Percentiles rank a stretch among this genome's conserved stretches.
Conservation (phyloP, 495 filamentous ascomycete species). For the Penicillium alfredii region DNA sequence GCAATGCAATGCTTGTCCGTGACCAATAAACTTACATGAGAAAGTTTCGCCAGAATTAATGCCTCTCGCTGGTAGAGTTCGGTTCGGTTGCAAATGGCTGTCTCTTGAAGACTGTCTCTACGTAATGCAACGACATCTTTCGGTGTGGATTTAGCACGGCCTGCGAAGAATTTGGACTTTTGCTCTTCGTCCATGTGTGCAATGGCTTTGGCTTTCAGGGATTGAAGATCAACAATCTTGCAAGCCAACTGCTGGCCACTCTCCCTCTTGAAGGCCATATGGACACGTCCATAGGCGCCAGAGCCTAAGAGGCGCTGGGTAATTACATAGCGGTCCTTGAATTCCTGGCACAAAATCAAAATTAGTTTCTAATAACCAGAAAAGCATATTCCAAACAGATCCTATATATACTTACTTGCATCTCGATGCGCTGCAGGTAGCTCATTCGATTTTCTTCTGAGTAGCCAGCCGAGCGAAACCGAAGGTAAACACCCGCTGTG, state of each 20-base stretch:
- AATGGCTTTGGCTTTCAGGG: constrained; percentile 3
- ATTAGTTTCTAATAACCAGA: background rate
- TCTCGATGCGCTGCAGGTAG: constrained; percentile 20
- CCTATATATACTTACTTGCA: constrained; percentile 19
- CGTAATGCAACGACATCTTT: constrained; percentile 2
- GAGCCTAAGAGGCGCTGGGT: constrained; percentile 44
- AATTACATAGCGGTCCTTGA: constrained; percentile 43
- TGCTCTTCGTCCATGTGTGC: constrained; percentile 4
- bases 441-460: constrained; percentile 10
- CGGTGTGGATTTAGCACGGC: background rate
- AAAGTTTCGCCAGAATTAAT: constrained; percentile 49
- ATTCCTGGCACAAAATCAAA: constrained; percentile 29
- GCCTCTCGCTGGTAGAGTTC: constrained; percentile 40
- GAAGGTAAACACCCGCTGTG: constrained; percentile 13
- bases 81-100: constrained; percentile 4
- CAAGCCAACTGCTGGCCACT: constrained; percentile 46
- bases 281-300: constrained; percentile 44
- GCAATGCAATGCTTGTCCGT: no score
- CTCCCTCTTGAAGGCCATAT: constrained; percentile 38
- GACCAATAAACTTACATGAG: constrained; percentile 47
- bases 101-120: background rate
- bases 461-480: constrained; percentile 14
- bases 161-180: constrained; percentile 4
- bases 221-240: constrained; percentile 42
- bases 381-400: background rate